These are phyloP conservation scores for Nitzschia inconspicua DNA, from an alignment of 108 stramenopile genomes.

Conservation along the genomic window DNA sequence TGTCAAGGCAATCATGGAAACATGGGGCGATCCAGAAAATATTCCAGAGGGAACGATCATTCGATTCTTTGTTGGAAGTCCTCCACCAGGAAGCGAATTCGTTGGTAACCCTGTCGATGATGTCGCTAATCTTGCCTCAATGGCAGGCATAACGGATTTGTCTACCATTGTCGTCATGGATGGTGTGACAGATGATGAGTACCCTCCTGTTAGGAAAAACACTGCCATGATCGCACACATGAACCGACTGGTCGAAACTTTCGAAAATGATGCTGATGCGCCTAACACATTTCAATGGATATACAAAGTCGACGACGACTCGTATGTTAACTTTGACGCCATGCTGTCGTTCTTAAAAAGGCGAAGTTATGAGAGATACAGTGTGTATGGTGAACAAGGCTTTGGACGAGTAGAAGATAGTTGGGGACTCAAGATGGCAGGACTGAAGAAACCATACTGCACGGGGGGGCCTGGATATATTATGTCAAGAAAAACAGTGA, in stretches of 20 bases:
- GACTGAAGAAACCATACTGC: conserved; percentile 23
- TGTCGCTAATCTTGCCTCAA: conserved; percentile 14
- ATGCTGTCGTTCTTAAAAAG: conserved; percentile 17
- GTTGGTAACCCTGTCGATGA: conserved; percentile 12
- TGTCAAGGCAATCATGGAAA: conserved; percentile 14
- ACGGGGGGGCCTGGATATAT: conserved; percentile 27
- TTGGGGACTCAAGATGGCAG: conserved; percentile 14
- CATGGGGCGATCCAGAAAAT: conserved; percentile 12
- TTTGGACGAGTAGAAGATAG: conserved; percentile 17
- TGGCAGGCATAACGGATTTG: conserved; percentile 14
- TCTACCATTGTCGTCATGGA: conserved; percentile 17
- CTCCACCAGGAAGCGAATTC: neutral
- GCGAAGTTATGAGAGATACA: conserved; percentile 7
- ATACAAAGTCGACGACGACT: conserved; percentile 27
- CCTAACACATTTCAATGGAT: conserved; percentile 22
- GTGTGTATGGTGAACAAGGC: conserved; percentile 23
- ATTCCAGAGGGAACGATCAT: neutral
- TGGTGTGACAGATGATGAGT: conserved; percentile 23
- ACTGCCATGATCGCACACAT: conserved; percentile 18
- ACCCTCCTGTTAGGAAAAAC: conserved; percentile 31
- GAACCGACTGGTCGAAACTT: conserved; percentile 9
- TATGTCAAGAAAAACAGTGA: conserved; percentile 14
- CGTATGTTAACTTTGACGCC: conserved; percentile 22
- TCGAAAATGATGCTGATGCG: conserved; percentile 9
- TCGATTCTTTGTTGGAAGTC: conserved; percentile 20